phyloP scores from a whole-genome alignment of 305 asterid genomes.

The Fraxinus sp. region DNA sequence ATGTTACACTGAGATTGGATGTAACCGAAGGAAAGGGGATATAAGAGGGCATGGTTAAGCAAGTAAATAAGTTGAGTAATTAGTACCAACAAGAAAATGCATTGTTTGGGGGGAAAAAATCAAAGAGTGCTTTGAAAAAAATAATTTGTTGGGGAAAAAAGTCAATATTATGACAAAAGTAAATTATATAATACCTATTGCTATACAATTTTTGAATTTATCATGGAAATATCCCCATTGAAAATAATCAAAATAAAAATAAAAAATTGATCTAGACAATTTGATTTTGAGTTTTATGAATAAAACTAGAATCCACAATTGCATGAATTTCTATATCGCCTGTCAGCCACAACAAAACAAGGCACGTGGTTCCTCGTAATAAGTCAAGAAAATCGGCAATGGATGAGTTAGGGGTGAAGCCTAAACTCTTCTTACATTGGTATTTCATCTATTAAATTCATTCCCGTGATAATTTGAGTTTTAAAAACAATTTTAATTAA shows the following conservation, averaged over 20 bases:
- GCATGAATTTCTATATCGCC: background rate
- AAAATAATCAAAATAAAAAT: background rate
- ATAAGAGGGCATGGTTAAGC: background rate
- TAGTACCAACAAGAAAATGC: background rate
- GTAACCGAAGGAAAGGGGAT: background rate
- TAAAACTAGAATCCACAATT: background rate
- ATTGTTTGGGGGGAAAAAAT: background rate
- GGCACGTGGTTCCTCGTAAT: background rate
- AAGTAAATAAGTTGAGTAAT: background rate
- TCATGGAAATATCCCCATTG: background rate
- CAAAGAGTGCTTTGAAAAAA: background rate
- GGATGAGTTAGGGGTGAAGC: background rate
- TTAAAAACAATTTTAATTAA: background rate
- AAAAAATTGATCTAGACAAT: background rate
- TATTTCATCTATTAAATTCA: background rate
- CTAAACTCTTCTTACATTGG: background rate
- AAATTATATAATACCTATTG: background rate
- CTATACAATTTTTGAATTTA: background rate
- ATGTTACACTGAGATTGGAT: background rate
- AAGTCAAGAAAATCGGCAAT: background rate
- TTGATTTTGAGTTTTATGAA: background rate
- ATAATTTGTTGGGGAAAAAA: background rate
- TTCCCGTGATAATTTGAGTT: background rate
- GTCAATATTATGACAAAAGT: background rate
- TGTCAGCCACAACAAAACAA: background rate